Base-by-base conservation (phyloP, 1,284 basidiomycete genomes). In the Ceratobasidium sp. region DNA sequence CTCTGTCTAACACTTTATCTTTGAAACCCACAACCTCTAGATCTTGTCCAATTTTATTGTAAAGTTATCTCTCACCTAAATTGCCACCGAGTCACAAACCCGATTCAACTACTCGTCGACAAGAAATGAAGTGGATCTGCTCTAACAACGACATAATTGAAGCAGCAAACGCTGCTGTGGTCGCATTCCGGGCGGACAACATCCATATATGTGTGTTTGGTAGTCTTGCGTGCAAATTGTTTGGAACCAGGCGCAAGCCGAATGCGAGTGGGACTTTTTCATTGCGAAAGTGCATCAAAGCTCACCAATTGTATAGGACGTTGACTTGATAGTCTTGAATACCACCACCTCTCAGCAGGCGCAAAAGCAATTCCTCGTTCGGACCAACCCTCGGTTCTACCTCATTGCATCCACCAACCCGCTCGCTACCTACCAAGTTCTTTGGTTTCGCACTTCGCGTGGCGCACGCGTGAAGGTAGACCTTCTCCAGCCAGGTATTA, bases 401-500 rank as follows among this genome's bases (percentile, higher is more conserved):
- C 49, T 67, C 13, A 14, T 67, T 7, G 49, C 50, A 55, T 21
- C 64, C n/a, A 30, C 38, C 26, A 30, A 67, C 23, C 64, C 38
- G 14, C 16, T 14, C 11, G 64, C 47, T 21, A 55, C 49, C 11
- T 67, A 67, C 21, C 35, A 41, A 23, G 50, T 67, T 9, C 43
- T 67, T 3, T 67, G 50, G 47, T 67, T 54, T 26, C 11, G 44
- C 28, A 54, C 52, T 13, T 16, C 13, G 6, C 47, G 50, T 14
- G 49, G 52, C 2, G 18, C 49, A 1, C 35, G 50, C 18, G 49
- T 54, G 49, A 54, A 55, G 41, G 64, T 67, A 11, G 64, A 67
- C 41, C 14, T 67, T 30, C 64, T 67, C 26, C 64, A 55, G 18
- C 50, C 64, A 8, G 64, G 64, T n/a, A 23, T 23, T 21, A 54